Evolutionary conservation across 768 basidiomycete species (phyloP), one percentile per base, ranked within the genome.

Genomic region (Pisolithus orientalis): DNA sequence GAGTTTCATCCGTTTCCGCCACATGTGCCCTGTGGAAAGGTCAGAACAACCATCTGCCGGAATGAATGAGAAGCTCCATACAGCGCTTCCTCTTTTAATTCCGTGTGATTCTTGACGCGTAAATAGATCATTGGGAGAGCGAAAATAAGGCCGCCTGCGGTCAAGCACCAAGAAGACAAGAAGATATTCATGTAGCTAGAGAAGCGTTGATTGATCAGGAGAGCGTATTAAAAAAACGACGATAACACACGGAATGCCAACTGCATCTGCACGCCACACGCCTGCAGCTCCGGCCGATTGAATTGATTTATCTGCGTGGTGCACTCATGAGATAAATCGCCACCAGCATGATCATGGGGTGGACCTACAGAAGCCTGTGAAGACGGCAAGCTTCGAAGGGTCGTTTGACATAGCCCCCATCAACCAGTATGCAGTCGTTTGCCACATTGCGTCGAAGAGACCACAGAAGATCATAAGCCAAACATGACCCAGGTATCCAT

Each of bases 351-450:
- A 47, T 28, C 17, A 40, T 51, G 46, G 31, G 40, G 31, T 32
- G 14, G 8, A 76, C 85, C 59, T 63, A 90, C 88, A 91, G 61
- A 92, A 87, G 39, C 90, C 90, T 14, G 83, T 73, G 60, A 92
- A 85, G 62, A 89, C 78, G 0, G 89, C 89, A 21, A 92, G 79
- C 63, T 88, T 89, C 1, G 76, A 79, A 7, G 86, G 81, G 65
- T 90, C 83, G 58, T 91, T 90, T 21, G 86, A 87, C 84, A 93
- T 87, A 11, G 86, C 84, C 39, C 89, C 89, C 79, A 89, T 84
- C 59, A 87, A 72, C 86, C 87, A 89, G 65, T 90, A 89, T 5
- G 83, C 81, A 0, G 82, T 81, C 1, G 86, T 90, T 65, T 92
- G 90, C 87, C 89, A 92, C 80, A 88, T 84, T 1, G 89, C 75